These are phyloP conservation scores for Mallotus nudiflorus DNA, from an alignment of 345 rosid genomes.

Conservation along the genomic window DNA sequence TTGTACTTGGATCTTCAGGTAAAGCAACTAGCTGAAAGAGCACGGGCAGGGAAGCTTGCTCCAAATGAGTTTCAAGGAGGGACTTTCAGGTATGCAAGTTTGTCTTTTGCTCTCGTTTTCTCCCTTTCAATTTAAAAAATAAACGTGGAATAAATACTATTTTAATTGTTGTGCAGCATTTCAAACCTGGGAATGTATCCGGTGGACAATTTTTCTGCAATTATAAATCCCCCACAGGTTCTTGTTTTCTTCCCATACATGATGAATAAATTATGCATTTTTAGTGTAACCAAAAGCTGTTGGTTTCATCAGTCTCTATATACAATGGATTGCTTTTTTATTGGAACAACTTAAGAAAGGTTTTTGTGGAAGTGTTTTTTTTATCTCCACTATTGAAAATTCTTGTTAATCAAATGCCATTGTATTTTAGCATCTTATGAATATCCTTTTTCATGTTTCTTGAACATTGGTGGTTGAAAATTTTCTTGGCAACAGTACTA, in stretches of 20 bases:
- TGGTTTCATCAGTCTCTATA: neutral
- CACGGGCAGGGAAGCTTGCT: conserved; percentile 84
- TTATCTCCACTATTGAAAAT: neutral
- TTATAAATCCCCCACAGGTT: conserved; percentile 98
- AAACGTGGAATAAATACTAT: neutral
- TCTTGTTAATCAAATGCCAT: neutral
- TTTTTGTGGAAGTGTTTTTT: neutral
- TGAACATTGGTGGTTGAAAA: neutral
- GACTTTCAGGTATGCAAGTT: conserved; percentile 68
- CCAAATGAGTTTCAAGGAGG: conserved; percentile 98
- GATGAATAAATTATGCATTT: neutral
- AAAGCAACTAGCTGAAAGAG: conserved; percentile 92
- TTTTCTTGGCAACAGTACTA: neutral
- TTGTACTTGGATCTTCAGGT: conserved; percentile 48
- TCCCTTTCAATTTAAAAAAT: conserved; percentile 7
- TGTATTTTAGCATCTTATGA: neutral
- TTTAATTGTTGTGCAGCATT: conserved; percentile 63
- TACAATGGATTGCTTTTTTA: neutral
- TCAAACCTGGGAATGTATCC: conserved; percentile 99
- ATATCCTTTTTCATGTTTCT: neutral
- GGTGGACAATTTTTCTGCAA: conserved; percentile 87
- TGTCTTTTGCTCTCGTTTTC: neutral
- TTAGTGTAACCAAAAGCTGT: neutral
- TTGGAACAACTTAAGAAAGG: neutral
- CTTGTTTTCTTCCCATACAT: conserved; percentile 24